Evolutionary conservation across 2,329 filamentous ascomycete genomes (phyloP).

Genomic region (Fusarium humuli): DNA sequence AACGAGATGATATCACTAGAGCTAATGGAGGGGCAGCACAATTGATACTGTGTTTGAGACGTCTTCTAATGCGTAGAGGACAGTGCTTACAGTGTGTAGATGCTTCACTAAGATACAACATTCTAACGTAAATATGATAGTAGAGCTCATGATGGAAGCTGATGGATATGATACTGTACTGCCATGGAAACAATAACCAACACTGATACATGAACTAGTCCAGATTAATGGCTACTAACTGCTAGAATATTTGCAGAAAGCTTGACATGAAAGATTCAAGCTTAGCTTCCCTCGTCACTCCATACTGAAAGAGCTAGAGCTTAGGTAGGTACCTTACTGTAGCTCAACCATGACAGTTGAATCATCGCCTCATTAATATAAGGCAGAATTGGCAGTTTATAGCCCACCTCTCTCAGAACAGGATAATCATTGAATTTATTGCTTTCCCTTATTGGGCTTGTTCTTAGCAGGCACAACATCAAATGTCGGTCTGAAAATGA

Average conservation of each 20-base stretch:
- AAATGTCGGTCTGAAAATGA: slow-evolving; percentile 67
- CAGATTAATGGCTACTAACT: background rate
- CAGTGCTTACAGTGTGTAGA: slow-evolving; percentile 21
- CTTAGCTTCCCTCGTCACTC: background rate
- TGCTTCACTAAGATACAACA: slow-evolving; percentile 19
- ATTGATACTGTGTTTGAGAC: slow-evolving; percentile 37
- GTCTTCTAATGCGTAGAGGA: accelerated
- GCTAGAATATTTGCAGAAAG: background rate
- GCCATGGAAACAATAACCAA: background rate
- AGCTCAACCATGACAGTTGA: slow-evolving; percentile 9
- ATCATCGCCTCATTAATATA: background rate
- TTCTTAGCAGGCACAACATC: slow-evolving; percentile 41
- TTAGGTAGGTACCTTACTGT: background rate
- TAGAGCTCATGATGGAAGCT: slow-evolving; percentile 23
- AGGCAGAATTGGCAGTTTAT: background rate
- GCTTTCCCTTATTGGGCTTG: slow-evolving; percentile 34
- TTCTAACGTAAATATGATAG: slow-evolving; percentile 19
- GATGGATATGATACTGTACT: background rate
- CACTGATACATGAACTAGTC: background rate
- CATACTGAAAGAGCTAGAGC: background rate
- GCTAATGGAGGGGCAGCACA: slow-evolving; percentile 45
- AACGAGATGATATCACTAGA: slow-evolving; percentile 46
- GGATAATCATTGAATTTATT: background rate
- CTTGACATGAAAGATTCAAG: background rate
- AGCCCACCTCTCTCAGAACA: slow-evolving; percentile 14